Evolutionary conservation across 106 monocot species (phyloP).

Genomic region (Triglochin maritima): DNA sequence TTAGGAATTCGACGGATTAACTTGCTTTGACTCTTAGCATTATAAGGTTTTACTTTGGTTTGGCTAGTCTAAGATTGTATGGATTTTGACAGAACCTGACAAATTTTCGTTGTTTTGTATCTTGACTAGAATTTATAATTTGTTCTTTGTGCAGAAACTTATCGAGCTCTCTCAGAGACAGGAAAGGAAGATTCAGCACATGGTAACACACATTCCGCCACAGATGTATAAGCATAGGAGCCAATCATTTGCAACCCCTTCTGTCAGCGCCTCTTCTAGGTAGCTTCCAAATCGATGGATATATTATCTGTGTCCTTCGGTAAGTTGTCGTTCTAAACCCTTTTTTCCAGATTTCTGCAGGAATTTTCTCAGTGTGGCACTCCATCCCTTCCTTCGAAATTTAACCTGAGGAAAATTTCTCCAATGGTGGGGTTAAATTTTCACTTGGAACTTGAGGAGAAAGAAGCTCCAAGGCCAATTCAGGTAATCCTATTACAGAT

Average conservation of each 20-base stretch:
- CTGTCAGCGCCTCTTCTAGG: constrained; percentile 1
- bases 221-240: constrained; percentile 24
- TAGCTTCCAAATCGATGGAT: not conserved
- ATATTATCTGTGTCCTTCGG: too few species aligned
- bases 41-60: too few species aligned
- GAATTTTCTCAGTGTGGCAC: constrained; percentile 11
- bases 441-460: not conserved
- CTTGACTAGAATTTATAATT: not conserved
- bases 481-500: not conserved
- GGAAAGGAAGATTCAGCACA: constrained; percentile 71
- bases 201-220: constrained; percentile 54
- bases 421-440: constrained; percentile 31
- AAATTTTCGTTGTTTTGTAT: not conserved
- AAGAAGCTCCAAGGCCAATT: not conserved
- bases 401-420: constrained; percentile 26
- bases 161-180: constrained; percentile 50
- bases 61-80: too few species aligned
- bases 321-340: not conserved
- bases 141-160: constrained; percentile 37
- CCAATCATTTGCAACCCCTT: constrained; percentile 22
- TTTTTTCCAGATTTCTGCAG: constrained; percentile 9
- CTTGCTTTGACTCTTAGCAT: too few species aligned
- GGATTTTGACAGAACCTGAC: too few species aligned
- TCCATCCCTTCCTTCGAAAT: not conserved
- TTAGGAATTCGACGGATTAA: too few species aligned